phyloP scores from a whole-genome alignment of 108 stramenopile species.

The Tribonema minus region DNA sequence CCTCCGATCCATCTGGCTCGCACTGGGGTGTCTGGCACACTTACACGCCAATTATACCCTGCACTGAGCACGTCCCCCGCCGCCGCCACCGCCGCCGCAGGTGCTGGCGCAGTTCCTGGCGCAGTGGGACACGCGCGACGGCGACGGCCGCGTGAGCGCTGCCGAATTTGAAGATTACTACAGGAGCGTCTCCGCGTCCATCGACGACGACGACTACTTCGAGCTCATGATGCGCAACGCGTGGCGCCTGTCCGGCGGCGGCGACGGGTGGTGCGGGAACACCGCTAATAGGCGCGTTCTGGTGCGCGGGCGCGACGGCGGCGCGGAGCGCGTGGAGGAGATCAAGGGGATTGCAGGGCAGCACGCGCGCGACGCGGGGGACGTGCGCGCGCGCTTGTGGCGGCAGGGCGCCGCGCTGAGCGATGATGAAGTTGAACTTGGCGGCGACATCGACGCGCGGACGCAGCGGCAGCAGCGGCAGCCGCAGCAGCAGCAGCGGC shows the following conservation, averaged over 20 bases:
- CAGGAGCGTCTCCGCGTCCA: constrained; percentile 49
- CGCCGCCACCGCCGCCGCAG: too few relatives aligned
- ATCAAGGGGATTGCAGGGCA: not conserved
- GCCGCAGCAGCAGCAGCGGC: not conserved
- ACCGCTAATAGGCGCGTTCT: constrained; percentile 32
- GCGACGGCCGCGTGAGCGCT: constrained; percentile 40
- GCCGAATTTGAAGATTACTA: constrained; percentile 57
- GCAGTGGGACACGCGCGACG: constrained; percentile 44
- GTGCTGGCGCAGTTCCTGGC: constrained; percentile 45
- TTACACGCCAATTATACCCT: too few relatives aligned
- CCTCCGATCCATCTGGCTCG: too few relatives aligned
- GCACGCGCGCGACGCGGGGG: not conserved
- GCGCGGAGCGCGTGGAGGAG: not conserved
- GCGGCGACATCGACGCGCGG: not conserved
- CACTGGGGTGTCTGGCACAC: too few relatives aligned
- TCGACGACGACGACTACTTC: constrained; percentile 56
- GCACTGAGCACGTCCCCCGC: too few relatives aligned
- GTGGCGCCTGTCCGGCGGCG: constrained; percentile 15
- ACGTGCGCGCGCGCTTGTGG: not conserved
- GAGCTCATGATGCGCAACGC: constrained; percentile 51
- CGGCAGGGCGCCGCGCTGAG: not conserved
- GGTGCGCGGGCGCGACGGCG: constrained; percentile 2
- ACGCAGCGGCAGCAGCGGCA: not conserved
- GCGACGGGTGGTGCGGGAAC: constrained; percentile 9
- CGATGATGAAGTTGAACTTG: not conserved